Base-by-base conservation (phyloP, 768 basidiomycete species). In the Boletus tomentosulus region DNA sequence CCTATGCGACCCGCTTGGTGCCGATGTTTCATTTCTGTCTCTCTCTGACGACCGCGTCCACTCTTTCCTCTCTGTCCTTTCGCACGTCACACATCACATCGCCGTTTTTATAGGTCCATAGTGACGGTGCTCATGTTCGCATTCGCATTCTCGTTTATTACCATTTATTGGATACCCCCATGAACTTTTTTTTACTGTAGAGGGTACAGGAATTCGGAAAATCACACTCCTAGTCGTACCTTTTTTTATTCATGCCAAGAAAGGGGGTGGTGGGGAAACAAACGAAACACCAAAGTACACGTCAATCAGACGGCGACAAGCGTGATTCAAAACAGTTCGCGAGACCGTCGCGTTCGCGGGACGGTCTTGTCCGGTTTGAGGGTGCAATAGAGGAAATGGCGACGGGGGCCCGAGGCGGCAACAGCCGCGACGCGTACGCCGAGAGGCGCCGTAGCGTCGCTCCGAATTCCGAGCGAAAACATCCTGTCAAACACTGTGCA, bases 381-480 rank as follows among this genome's bases (percentile, higher is more conserved):
- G 2, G 82, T 78, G 68, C 91, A 92, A 62, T 87, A 93, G 22
- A 93, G 73, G 69, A 93, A 93, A 69, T 93, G 90, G 6, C 91
- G 79, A 12, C 89, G 80, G 10, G 91, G 87, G 5, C 89, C 90
- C 10, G 80, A 77, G 3, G 80, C 85, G 8, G 84, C 79, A 6
- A 82, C 84, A 1, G 81, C 84, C 22, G 85, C 78, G 15, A 84
- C 84, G 6, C 87, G 81, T 11, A 79, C 78, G 2, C 81, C 79
- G 4, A 87, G 81, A 3, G 81, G 79, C 1, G 57, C 74, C 47
- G 89, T 83, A 0, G 85, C 79, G 4, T 86, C 87, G 53, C 83
- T 82, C 28, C 91, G 85, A 9, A 92, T 75, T 19, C 90, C 90
- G 11, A 93, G 76, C 6, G 86, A 89, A 66, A 92, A 93, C 92